These are phyloP conservation scores for Ceratobasidium sp. DNA, from an alignment of 1,284 basidiomycete genomes.

Conservation along the genomic window DNA sequence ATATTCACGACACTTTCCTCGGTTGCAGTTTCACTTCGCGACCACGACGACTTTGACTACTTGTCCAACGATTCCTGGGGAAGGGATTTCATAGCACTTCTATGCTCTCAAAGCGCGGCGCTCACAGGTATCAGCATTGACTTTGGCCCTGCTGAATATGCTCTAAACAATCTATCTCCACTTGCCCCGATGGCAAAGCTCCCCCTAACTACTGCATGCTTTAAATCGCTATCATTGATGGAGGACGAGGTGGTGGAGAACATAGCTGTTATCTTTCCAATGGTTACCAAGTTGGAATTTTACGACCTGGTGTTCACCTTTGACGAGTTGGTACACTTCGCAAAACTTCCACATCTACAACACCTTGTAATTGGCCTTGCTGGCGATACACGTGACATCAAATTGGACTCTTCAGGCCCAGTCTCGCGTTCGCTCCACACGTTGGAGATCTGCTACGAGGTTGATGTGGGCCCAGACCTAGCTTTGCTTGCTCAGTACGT, in stretches of 20 bases:
- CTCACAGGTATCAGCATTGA: not conserved
- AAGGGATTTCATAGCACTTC: not conserved
- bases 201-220: not conserved
- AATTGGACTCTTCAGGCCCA: too few species aligned
- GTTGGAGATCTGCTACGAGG: not conserved
- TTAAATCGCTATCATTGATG: not conserved
- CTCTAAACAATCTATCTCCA: not conserved
- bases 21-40: not conserved
- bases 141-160: not conserved
- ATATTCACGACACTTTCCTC: not conserved
- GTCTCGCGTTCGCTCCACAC: not conserved
- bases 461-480: not conserved
- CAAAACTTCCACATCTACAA: slow-evolving; percentile 1
- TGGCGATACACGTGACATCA: not conserved
- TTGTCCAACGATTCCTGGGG: not conserved
- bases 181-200: not conserved
- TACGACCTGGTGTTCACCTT: not conserved
- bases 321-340: not conserved
- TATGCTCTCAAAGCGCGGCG: not conserved
- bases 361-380: slow-evolving; percentile 2
- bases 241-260: not conserved
- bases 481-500: slow-evolving; percentile 10
- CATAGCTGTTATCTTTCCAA: not conserved
- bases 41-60: not conserved
- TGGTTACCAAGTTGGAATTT: slow-evolving; percentile 2